Evolutionary conservation across 2,329 filamentous ascomycete genomes (phyloP), one percentile per base, ranked within the genome.

Genomic region (Alternaria panax): DNA sequence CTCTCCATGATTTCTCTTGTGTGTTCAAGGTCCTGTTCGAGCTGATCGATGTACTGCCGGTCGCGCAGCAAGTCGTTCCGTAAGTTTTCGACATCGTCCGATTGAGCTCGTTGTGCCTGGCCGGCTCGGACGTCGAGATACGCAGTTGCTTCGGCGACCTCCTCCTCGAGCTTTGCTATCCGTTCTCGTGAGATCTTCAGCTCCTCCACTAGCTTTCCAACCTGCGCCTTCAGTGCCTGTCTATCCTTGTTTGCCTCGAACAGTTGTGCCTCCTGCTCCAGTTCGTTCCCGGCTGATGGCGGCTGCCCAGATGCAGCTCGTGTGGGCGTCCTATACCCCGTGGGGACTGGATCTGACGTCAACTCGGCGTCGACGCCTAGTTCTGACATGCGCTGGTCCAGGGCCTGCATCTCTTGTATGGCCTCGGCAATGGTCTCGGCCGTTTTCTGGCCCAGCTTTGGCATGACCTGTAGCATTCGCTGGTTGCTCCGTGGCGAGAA

Each of bases 221-320:
- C 69, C 53, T 78, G 78, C 2, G 71, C 73, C 59, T 80, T 78
- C 30, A 84, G 63, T 30, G 80, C 78, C 53, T 80, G 73, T 50
- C 81, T 80, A 24, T 80, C 80, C 51, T 80, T 80, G 63, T 82
- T 81, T 7, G 81, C 81, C 61, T 81, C 79, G 59, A 84, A 78
- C 6, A 84, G 68, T 59, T 81, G 80, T 55, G 83, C 82, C 63
- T 84, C 82, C 51, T 81, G 79, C 68, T 84, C 82, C 34, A 84
- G 70, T 55, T 81, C 78, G 28, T 80, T 68, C 14, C 76, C 77
- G 22, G 75, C 46, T 2, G 69, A 53, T 9, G 71, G 62, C 4
- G 62, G 63, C 4, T 69, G 61, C 3, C 73, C 75, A 12, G 74
- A 76, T 7, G 70, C 64, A 7, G 68, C 71, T 43, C 74, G 65